These are phyloP conservation scores for Dictyostelium citrinum DNA, from an alignment of 78 protist species.

Conservation along the genomic window DNA sequence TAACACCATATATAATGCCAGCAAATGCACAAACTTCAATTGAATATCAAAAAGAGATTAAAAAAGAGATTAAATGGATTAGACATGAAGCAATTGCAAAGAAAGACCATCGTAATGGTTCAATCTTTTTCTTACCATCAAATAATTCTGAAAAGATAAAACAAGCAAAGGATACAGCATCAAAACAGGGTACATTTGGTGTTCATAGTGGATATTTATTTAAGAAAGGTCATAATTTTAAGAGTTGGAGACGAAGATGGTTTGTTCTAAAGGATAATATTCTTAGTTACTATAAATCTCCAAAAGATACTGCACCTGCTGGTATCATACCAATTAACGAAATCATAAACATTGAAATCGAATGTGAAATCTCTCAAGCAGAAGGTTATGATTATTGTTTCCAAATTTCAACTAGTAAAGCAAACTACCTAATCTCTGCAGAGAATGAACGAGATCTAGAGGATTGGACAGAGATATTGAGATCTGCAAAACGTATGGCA, in stretches of 20 bases:
- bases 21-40: not conserved
- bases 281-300: constrained; percentile 64
- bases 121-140: constrained; percentile 50
- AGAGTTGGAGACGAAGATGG: constrained; percentile 81
- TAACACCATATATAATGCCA: not conserved
- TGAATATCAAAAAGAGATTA: constrained; percentile 57
- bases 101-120: not conserved
- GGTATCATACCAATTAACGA: constrained; percentile 32
- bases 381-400: constrained; percentile 41
- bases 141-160: constrained; percentile 65
- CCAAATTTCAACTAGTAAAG: constrained; percentile 24
- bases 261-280: constrained; percentile 70
- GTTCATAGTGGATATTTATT: constrained; percentile 70
- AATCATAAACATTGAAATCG: not conserved
- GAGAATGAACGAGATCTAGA: constrained; percentile 70
- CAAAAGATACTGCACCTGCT: constrained; percentile 73
- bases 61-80: constrained; percentile 69
- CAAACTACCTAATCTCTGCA: constrained; percentile 26
- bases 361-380: not conserved
- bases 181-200: constrained; percentile 36
- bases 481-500: not conserved
- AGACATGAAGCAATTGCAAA: constrained; percentile 13
- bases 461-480: constrained; percentile 39
- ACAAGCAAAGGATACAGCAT: constrained; percentile 50
- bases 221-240: constrained; percentile 81